phyloP scores from a whole-genome alignment of 805 yeast species.

The Cyberlindnera amylophila region DNA sequence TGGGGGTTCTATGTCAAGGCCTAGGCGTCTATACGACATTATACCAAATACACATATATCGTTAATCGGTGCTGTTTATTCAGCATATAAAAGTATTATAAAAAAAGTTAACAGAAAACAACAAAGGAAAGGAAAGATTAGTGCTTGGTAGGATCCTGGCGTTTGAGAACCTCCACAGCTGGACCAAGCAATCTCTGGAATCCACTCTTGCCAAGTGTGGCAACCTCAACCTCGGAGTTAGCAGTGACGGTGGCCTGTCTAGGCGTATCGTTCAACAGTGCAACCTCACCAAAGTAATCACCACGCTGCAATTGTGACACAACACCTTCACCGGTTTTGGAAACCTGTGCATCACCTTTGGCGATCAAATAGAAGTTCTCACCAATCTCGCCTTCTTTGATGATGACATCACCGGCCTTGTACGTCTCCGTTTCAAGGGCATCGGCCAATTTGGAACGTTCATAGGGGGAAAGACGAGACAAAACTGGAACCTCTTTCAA shows the following conservation, averaged over 20 bases:
- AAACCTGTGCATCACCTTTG: constrained; percentile 77
- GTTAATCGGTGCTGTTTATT: no score
- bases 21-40: no score
- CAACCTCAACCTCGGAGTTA: constrained; percentile 70
- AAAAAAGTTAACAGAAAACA: not conserved
- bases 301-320: constrained; percentile 66
- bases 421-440: constrained; percentile 79
- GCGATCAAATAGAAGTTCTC: constrained; percentile 73
- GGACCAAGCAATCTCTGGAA: constrained; percentile 94
- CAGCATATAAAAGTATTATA: not conserved
- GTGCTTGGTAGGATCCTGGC: constrained; percentile 72
- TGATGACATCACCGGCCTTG: constrained; percentile 67
- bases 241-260: constrained; percentile 93
- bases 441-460: constrained; percentile 90
- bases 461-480: constrained; percentile 66
- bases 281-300: constrained; percentile 95
- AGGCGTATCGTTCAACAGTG: constrained; percentile 85
- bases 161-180: constrained; percentile 81
- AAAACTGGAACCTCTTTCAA: constrained; percentile 83
- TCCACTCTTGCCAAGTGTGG: constrained; percentile 88
- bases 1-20: constrained; percentile 49
- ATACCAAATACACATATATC: no score
- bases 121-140: constrained; percentile 5
- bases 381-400: constrained; percentile 83
- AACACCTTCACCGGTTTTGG: constrained; percentile 54